Conservation (phyloP, 441 rosid species). For the Populus hybrid region DNA sequence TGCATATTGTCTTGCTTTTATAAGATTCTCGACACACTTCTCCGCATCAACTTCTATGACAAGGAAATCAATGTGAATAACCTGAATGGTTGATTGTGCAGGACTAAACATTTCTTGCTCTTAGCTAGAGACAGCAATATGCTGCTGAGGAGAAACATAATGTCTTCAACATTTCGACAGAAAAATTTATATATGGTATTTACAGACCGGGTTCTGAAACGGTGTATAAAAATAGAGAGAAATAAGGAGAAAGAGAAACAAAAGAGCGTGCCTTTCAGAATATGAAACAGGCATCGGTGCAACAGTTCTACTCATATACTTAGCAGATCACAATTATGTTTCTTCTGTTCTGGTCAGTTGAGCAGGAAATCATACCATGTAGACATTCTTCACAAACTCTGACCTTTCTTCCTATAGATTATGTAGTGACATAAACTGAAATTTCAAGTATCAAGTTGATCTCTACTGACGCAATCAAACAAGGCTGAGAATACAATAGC, state of each 20-base stretch:
- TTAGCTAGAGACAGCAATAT: background rate
- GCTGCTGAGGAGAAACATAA: background rate
- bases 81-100: background rate
- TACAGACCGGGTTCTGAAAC: background rate
- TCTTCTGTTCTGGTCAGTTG: background rate
- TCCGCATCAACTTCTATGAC: no score
- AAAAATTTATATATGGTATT: background rate
- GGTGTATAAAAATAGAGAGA: no score
- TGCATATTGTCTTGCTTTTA: background rate
- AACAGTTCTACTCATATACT: no score
- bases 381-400: background rate
- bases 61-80: background rate
- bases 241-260: no score
- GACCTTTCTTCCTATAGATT: background rate
- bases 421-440: background rate
- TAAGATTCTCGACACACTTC: background rate
- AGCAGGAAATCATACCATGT: background rate
- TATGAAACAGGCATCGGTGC: background rate
- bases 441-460: background rate
- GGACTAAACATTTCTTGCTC: background rate
- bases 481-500: no score
- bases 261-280: background rate
- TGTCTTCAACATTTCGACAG: background rate
- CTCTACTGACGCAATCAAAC: background rate
- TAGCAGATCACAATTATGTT: background rate